These are phyloP conservation scores for Candida orba DNA, from an alignment of 805 yeast genomes.

Conservation along the genomic window DNA sequence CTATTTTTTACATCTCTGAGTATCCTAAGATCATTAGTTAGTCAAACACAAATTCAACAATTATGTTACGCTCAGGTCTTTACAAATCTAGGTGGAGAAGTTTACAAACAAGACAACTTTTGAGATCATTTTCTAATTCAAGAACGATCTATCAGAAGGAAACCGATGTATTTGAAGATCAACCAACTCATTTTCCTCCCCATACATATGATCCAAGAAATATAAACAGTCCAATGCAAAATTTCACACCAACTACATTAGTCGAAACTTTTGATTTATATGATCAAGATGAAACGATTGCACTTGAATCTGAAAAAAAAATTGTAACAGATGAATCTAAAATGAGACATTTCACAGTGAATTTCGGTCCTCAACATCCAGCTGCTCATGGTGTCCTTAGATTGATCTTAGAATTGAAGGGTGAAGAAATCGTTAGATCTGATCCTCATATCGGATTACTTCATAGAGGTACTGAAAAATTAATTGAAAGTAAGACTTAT, in stretches of 20 bases:
- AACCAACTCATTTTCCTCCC: constrained; percentile 5
- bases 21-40: too few species aligned
- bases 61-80: too few species aligned
- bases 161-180: constrained; percentile 19
- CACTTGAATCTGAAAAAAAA: constrained; percentile 24
- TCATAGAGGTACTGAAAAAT: constrained; percentile 85
- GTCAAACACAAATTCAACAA: too few species aligned
- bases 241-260: constrained; percentile 22
- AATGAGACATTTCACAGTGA: constrained; percentile 82
- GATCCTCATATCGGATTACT: constrained; percentile 87
- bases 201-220: constrained; percentile 12
- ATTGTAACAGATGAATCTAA: constrained; percentile 26
- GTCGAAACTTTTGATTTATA: constrained; percentile 26
- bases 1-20: too few species aligned
- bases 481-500: constrained; percentile 79
- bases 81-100: too few species aligned
- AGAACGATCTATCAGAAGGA: constrained; percentile 9
- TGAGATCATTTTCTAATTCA: too few species aligned
- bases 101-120: too few species aligned
- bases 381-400: constrained; percentile 93
- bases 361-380: constrained; percentile 92
- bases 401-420: constrained; percentile 76
- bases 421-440: constrained; percentile 80
- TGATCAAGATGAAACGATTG: constrained; percentile 29
- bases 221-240: constrained; percentile 37